These are phyloP conservation scores for Alternaria ethzedia DNA, from an alignment of 2,329 filamentous ascomycete species.

Conservation along the genomic window DNA sequence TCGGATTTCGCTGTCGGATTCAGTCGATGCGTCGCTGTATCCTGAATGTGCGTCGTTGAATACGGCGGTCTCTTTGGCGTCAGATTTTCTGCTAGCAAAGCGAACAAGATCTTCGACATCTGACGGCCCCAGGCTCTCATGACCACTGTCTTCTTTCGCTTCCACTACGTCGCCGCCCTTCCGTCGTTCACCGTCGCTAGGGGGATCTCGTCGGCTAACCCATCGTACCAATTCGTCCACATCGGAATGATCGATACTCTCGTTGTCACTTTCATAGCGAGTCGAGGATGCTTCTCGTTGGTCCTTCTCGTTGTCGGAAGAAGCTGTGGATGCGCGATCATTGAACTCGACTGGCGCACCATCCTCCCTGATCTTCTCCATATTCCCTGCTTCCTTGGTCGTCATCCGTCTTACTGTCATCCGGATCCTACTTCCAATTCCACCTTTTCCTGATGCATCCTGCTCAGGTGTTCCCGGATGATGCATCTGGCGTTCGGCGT, in stretches of 20 bases:
- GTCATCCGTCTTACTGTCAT: constrained; percentile 36
- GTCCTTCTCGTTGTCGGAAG: constrained; percentile 29
- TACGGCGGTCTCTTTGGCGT: not conserved
- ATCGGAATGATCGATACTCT: constrained; percentile 40
- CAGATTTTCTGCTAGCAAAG: constrained; percentile 30
- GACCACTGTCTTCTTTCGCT: constrained; percentile 30
- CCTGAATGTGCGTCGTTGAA: constrained; percentile 4
- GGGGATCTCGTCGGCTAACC: constrained; percentile 40
- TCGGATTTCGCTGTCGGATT: constrained; percentile 32
- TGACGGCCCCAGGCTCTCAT: constrained; percentile 38
- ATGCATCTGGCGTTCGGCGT: constrained; percentile 35
- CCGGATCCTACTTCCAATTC: constrained; percentile 32
- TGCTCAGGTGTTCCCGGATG: constrained; percentile 34
- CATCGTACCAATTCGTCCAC: constrained; percentile 44
- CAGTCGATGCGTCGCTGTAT: constrained; percentile 39
- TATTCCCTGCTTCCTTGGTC: constrained; percentile 34
- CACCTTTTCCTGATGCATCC: constrained; percentile 20
- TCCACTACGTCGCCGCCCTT: not conserved
- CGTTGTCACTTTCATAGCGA: constrained; percentile 20
- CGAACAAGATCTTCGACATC: constrained; percentile 43
- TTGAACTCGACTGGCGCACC: constrained; percentile 17
- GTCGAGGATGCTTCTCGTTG: constrained; percentile 3
- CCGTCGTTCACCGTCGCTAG: constrained; percentile 35
- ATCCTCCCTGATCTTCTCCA: constrained; percentile 34
- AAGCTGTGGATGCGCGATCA: constrained; percentile 32